These are phyloP conservation scores for Echeveria elegans DNA, from an alignment of 164 flowering plant species.

Conservation along the genomic window DNA sequence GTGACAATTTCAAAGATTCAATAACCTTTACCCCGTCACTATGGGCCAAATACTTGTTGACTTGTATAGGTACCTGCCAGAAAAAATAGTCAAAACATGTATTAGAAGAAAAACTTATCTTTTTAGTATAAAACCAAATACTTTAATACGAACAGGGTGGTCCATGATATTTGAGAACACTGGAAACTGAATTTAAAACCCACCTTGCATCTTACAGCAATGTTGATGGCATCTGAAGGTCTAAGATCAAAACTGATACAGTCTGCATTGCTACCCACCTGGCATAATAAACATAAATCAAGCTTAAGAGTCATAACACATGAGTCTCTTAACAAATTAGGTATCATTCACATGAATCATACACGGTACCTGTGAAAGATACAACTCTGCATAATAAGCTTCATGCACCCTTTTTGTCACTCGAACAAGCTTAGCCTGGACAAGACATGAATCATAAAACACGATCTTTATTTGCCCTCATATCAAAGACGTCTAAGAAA, in stretches of 20 bases:
- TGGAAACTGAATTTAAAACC: not conserved
- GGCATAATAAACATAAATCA: slow-evolving; percentile 4
- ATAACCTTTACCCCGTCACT: slow-evolving; percentile 89
- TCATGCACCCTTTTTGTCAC: slow-evolving; percentile 7
- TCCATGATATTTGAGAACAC: no score
- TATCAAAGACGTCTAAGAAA: not conserved
- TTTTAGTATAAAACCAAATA: not conserved
- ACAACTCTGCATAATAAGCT: slow-evolving; percentile 6
- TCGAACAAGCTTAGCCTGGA: slow-evolving; percentile 6
- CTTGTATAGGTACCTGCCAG: slow-evolving; percentile 92
- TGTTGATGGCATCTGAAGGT: slow-evolving; percentile 98
- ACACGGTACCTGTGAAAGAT: slow-evolving; percentile 1
- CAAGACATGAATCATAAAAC: not conserved
- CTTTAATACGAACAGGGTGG: not conserved
- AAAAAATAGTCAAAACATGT: not conserved
- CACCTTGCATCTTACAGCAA: slow-evolving; percentile 98
- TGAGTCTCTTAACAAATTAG: not conserved
- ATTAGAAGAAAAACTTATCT: not conserved
- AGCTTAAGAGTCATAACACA: not conserved
- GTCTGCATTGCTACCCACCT: slow-evolving; percentile 60
- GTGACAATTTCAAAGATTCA: slow-evolving; percentile 51
- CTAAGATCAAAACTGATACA: slow-evolving; percentile 77
- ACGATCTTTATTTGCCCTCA: not conserved
- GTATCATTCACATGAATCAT: not conserved
- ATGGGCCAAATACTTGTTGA: slow-evolving; percentile 76